Conservation (phyloP, 495 filamentous ascomycete species). For the Penicillium silybi region DNA sequence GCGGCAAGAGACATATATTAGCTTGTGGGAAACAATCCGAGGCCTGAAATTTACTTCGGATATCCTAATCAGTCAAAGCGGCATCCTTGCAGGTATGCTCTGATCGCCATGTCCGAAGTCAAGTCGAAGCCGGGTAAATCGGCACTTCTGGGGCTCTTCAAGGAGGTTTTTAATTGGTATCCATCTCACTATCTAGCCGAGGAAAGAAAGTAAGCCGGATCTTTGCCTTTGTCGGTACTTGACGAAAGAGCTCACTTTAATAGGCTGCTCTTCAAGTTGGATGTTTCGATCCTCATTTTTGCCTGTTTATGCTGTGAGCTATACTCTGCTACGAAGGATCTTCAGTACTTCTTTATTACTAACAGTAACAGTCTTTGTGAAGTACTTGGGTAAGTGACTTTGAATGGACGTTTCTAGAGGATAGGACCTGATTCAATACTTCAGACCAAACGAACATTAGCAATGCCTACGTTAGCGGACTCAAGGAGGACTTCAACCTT, state of each 20-base stretch:
- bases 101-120: conserved; percentile 19
- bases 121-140: conserved; percentile 13
- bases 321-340: not conserved
- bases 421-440: not conserved
- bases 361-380: conserved; percentile 29
- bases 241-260: not conserved
- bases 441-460: conserved; percentile 45
- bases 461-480: conserved; percentile 54
- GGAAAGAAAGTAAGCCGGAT: conserved; percentile 34
- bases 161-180: conserved; percentile 50
- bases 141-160: conserved; percentile 29
- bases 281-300: conserved; percentile 32
- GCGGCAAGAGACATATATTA: not conserved
- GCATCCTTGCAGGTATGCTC: not conserved
- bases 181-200: conserved; percentile 37
- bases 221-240: not conserved
- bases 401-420: not conserved
- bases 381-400: conserved; percentile 24
- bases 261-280: conserved; percentile 31
- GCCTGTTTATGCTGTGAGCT: conserved; percentile 37
- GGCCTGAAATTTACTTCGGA: not conserved
- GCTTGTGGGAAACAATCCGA: not conserved
- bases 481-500: conserved; percentile 58
- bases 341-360: not conserved
- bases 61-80: too few species aligned